Base-by-base conservation (phyloP, 768 basidiomycete species). In the Mycena capillaripes region DNA sequence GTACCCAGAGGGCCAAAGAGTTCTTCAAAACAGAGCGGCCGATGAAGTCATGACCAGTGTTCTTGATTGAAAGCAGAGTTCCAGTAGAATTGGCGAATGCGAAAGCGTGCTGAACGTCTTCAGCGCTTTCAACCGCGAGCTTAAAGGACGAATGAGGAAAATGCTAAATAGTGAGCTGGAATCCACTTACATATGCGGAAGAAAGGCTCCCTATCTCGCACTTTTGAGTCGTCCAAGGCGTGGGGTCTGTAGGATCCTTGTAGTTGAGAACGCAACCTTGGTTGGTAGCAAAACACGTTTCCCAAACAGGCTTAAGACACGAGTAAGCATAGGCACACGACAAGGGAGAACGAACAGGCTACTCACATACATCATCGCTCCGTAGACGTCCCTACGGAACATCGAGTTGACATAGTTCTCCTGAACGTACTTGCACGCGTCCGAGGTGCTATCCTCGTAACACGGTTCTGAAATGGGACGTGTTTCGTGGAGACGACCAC, bases 41-140 rank as follows among this genome's bases (percentile, higher is more conserved):
- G 27, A 68, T 52, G 27, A 56, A 60, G 58, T 68, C 66, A 52
- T 68, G 66, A 29, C 66, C 66, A 46, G 66, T 68, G 50, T 68
- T 68, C 66, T 68, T 68, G 57, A 68, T 60, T 50, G 66, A 68
- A 52, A 68, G 66, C 32, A 46, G 57, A 50, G 42, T 46, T n/a
- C 38, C 32, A 27, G 66, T 68, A 27, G 34, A 30, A 6, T 59
- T 52, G 58, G 66, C 44, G n/a, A 68, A 68, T n/a, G 38, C 46
- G 32, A 59, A 60, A 4, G 66, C 66, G n/a, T 12, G 1, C 58
- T 68, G 58, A 46, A 68, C 40, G 48, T 60, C 66, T 46, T 42
- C 55, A 36, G 44, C 32, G 48, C 55, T 46, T 58, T 66, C 56
- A 32, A 66, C 65, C 30, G 53, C 42, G 40, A 66, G 53, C 65